A percentile compares a stretch with the other conserved stretches of the same genome.
Evolutionary conservation across 2,329 filamentous ascomycete genomes (phyloP).

Genomic region (Sordariomycetes sp.): DNA sequence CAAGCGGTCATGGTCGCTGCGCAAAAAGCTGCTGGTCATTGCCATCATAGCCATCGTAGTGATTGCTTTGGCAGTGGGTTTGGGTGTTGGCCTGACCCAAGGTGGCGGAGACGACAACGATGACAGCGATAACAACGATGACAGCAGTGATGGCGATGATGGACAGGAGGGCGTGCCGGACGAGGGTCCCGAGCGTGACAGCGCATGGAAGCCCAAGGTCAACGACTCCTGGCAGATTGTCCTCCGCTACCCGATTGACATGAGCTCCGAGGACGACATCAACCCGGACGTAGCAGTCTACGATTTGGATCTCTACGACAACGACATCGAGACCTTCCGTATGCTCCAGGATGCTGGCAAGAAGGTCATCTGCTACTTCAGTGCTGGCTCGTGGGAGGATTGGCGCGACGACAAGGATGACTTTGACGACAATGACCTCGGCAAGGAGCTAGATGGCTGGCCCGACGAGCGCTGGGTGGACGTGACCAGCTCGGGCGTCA

Average conservation of each 20-base stretch:
- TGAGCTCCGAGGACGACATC: slow-evolving; percentile 24
- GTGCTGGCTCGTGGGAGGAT: slow-evolving; percentile 59
- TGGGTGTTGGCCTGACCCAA: slow-evolving; percentile 43
- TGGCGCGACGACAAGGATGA: slow-evolving; percentile 47
- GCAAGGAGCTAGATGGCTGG: slow-evolving; percentile 53
- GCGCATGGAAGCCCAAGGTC: slow-evolving; percentile 41
- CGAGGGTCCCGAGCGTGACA: slow-evolving; percentile 9
- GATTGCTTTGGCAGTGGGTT: slow-evolving; percentile 41
- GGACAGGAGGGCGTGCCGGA: slow-evolving; percentile 12
- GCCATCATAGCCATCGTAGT: slow-evolving; percentile 14
- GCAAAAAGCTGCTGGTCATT: slow-evolving; percentile 19
- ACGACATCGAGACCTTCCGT: slow-evolving; percentile 29
- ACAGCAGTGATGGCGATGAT: slow-evolving; percentile 4
- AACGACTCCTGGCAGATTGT: slow-evolving; percentile 54
- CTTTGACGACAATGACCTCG: slow-evolving; percentile 48
- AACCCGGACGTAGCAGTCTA: slow-evolving; percentile 39
- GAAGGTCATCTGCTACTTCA: slow-evolving; percentile 69
- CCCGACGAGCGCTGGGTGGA: slow-evolving; percentile 59
- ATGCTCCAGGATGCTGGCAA: slow-evolving; percentile 47
- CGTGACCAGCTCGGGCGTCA: slow-evolving; percentile 45
- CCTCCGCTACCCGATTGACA: slow-evolving; percentile 33
- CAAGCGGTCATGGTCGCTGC: slow-evolving; percentile 14
- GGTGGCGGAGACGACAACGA: slow-evolving; percentile 13
- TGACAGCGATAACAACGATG: slow-evolving; percentile 9
- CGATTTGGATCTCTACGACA: slow-evolving; percentile 48